Evolutionary conservation across 257 asterid species (phyloP).

Genomic region (Ilex aquifolium): DNA sequence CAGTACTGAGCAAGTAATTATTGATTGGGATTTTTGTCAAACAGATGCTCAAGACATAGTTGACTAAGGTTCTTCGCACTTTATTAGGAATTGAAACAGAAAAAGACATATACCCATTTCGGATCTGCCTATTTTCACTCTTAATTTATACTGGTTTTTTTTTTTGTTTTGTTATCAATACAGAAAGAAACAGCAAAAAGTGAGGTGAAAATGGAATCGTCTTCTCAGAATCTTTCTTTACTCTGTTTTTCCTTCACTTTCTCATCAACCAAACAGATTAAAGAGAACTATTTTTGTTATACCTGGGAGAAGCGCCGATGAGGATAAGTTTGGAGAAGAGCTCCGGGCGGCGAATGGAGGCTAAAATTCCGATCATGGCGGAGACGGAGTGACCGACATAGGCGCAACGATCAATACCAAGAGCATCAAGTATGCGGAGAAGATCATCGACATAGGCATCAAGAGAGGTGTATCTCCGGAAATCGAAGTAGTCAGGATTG

Average conservation of each 20-base stretch:
- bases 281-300: background rate
- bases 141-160: too few species aligned
- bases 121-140: background rate
- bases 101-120: slow-evolving; percentile 14
- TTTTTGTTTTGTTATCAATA: background rate
- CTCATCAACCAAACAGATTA: background rate
- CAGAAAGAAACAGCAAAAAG: background rate
- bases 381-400: slow-evolving; percentile 96
- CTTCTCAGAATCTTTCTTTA: background rate
- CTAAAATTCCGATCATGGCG: slow-evolving; percentile 86
- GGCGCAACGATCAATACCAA: slow-evolving; percentile 55
- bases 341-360: slow-evolving; percentile 89
- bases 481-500: slow-evolving; percentile 86
- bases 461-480: slow-evolving; percentile 74
- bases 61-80: background rate
- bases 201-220: background rate
- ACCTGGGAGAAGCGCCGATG: slow-evolving; percentile 95
- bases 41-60: background rate
- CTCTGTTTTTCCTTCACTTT: background rate
- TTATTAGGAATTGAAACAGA: slow-evolving; percentile 6
- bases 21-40: background rate
- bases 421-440: slow-evolving; percentile 59
- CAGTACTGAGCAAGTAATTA: background rate
- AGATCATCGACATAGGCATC: slow-evolving; percentile 89
- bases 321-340: slow-evolving; percentile 82